Evolutionary conservation across 805 yeast species (phyloP), one percentile per base, ranked within the genome.

Genomic region (Kuraishia capsulata): DNA sequence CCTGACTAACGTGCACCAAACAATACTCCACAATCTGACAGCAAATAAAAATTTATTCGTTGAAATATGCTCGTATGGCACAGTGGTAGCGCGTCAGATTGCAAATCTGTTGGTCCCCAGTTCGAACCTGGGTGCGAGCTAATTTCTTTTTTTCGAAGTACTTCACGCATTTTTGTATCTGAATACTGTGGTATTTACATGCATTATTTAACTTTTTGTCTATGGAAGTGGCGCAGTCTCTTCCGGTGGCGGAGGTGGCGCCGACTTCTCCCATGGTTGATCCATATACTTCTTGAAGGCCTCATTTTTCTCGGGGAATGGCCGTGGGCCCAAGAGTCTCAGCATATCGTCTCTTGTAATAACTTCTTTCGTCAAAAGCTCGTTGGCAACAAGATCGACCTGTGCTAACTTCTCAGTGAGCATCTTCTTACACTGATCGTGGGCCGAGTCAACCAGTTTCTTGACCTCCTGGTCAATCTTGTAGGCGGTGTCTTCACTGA

Each of bases 21-120:
- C n/a, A n/a, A n/a, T n/a, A n/a, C n/a, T n/a, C n/a, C n/a, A n/a
- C n/a, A n/a, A n/a, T n/a, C n/a, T n/a, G n/a, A n/a, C n/a, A n/a
- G n/a, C n/a, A n/a, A n/a, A n/a, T n/a, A n/a, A n/a, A n/a, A n/a
- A n/a, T n/a, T n/a, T n/a, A n/a, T n/a, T n/a, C n/a, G n/a, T n/a
- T 23, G 26, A 25, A 28, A 28, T 13, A 19, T 14, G 41, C 38
- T 39, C 38, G 41, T 39, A 35, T 84, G 88, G 94, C 92, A 88
- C 89, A 84, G 92, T 79, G 92, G 95, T 83, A 84, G 90, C 89
- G 94, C 92, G 82, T 88, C 86, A 81, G 95, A 85, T 85, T 85
- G 94, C 95, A 85, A 84, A 83, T 85, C 95, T 82, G 84, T 79
- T 82, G 94, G 95, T 85, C 92, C 88, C 81, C 77, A 81, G 95